Base-by-base conservation (phyloP, 805 yeast species). In the Starmera caribaea region DNA sequence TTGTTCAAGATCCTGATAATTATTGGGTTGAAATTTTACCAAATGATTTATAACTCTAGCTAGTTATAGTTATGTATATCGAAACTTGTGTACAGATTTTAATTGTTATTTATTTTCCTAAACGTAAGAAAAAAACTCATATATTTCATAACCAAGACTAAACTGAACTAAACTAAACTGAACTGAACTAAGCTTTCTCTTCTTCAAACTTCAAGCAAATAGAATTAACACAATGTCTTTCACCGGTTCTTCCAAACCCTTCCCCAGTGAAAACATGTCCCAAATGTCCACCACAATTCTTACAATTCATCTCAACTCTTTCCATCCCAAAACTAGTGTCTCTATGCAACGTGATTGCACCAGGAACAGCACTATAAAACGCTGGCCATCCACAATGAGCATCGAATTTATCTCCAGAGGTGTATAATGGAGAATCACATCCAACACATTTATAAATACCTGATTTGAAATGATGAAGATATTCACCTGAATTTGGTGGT, bases 341-440 rank as follows among this genome's bases (percentile, higher is more conserved):
- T 15, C 65, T 69, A 42, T 71, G 61, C 11, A 81, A 67, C 16
- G 60, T 69, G 32, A 92, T 70, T 6, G 95, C 70, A 0, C 88
- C 89, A 0, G 95, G 94, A 32, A 85, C 65, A 1, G 95, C 96
- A 42, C 86, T 82, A 59, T 81, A 90, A 60, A 92, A 92, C 0
- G 96, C 89, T 1, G 98, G 98, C 98, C 98, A 92, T 3, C 98
- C 98, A 60, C 98, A 92, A 39, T 87, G 87, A 11, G 95, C 76
- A 42, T 81, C 79, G 52, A 92, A 92, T 59, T 92, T 90, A 4
- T 96, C 73, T 28, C 71, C 65, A 26, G 95, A 79, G 44, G 72
- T 71, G 60, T 92, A 92, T 27, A 92, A 63, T 11, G 96, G 95
- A 34, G 73, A 65, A 38, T 69, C 70, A 61, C 98, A 92, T 6